Conservation (phyloP, 1,139 yeast genomes). For the Yarrowia galli region DNA sequence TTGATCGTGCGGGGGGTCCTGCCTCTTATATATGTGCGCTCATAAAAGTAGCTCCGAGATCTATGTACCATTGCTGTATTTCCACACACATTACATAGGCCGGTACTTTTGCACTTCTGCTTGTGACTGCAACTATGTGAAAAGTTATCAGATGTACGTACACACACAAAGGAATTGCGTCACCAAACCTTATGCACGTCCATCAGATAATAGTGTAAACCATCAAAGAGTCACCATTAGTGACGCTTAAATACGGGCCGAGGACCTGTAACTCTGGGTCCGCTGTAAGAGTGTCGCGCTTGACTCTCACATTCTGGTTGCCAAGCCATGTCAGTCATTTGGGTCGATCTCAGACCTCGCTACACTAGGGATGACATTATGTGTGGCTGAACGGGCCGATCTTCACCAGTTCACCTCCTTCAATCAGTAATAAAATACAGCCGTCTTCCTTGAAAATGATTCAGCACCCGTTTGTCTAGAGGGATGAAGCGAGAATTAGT, state of each 20-base stretch:
- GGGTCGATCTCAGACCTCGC: too few relatives aligned
- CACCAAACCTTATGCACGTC: constrained; percentile 25
- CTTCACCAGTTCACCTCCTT: too few relatives aligned
- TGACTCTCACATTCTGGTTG: background rate
- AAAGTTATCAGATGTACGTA: constrained; percentile 26
- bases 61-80: background rate
- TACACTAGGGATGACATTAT: too few relatives aligned
- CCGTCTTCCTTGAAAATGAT: too few relatives aligned
- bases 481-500: background rate
- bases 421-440: too few relatives aligned
- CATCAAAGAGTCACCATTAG: constrained; percentile 17
- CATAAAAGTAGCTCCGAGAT: background rate
- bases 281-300: background rate
- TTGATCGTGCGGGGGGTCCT: background rate
- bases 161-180: constrained; percentile 35
- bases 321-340: background rate
- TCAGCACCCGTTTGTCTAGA: too few relatives aligned
- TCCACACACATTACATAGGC: background rate
- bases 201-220: constrained; percentile 16
- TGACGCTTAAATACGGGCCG: constrained; percentile 9
- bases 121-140: constrained; percentile 7
- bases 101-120: background rate
- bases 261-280: constrained; percentile 28
- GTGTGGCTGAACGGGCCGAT: too few relatives aligned
- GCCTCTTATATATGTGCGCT: background rate